Evolutionary conservation across 257 asterid genomes (phyloP).

Genomic region (Coffea canephora): DNA sequence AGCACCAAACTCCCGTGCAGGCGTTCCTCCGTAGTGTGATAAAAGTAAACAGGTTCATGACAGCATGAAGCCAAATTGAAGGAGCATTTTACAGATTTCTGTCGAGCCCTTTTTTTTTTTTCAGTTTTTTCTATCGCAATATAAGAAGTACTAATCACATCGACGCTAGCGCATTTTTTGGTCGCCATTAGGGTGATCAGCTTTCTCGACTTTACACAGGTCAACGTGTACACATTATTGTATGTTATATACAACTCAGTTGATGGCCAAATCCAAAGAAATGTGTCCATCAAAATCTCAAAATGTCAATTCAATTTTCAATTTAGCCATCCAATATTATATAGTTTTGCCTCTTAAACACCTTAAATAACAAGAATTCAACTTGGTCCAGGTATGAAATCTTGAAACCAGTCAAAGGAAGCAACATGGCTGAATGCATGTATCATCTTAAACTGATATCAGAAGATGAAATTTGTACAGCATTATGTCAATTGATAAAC

Average conservation of each 20-base stretch:
- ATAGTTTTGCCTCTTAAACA: neutral
- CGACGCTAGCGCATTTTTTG: too few relatives aligned
- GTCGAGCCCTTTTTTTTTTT: too few relatives aligned
- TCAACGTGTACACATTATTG: neutral
- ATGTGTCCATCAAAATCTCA: neutral
- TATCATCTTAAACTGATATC: neutral
- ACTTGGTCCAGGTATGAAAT: neutral
- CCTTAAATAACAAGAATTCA: neutral
- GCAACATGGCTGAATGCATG: neutral
- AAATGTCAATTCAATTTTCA: neutral
- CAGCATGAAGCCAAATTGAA: too few relatives aligned
- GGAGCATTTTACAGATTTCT: too few relatives aligned
- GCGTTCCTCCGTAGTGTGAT: too few relatives aligned
- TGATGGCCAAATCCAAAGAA: neutral
- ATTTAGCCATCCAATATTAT: neutral
- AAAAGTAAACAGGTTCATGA: too few relatives aligned
- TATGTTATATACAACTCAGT: too few relatives aligned
- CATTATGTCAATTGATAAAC: neutral
- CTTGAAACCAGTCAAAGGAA: neutral
- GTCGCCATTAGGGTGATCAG: too few relatives aligned
- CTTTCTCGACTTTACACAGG: neutral
- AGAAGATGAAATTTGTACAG: constrained; percentile 1
- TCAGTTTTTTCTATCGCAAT: neutral
- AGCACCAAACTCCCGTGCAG: too few relatives aligned
- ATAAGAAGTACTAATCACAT: too few relatives aligned